phyloP scores from a whole-genome alignment of 208 protist genomes.

The Leishmania martiniquensis region DNA sequence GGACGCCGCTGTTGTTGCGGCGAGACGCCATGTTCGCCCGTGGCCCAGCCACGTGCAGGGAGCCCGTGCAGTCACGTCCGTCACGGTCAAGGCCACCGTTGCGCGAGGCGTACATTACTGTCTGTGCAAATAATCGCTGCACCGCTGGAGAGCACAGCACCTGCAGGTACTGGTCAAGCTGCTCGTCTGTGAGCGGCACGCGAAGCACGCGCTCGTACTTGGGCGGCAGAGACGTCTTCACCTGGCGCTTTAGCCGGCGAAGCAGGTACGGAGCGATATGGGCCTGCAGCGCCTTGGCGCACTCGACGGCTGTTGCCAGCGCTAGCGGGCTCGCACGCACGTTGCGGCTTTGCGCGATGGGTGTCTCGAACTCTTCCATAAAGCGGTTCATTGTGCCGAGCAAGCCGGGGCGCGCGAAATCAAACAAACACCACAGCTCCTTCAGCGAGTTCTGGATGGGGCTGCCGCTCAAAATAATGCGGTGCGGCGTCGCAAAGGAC shows the following conservation, averaged over 20 bases:
- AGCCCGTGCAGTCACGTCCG: slow-evolving; percentile 57
- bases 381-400: slow-evolving; percentile 89
- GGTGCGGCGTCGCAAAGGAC: slow-evolving; percentile 92
- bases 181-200: slow-evolving; percentile 93
- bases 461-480: slow-evolving; percentile 96
- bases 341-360: slow-evolving; percentile 92
- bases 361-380: slow-evolving; percentile 79
- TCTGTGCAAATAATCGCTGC: slow-evolving; percentile 58
- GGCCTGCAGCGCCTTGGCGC: slow-evolving; percentile 91
- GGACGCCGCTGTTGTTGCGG: slow-evolving; percentile 39
- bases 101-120: slow-evolving; percentile 30
- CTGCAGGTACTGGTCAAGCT: slow-evolving; percentile 92
- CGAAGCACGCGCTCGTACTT: slow-evolving; percentile 98
- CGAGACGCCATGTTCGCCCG: slow-evolving; percentile 51
- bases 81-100: slow-evolving; percentile 56
- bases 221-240: slow-evolving; percentile 87
- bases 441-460: slow-evolving; percentile 99
- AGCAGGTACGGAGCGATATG: slow-evolving; percentile 97
- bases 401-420: slow-evolving; percentile 98
- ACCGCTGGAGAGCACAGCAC: slow-evolving; percentile 84
- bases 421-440: slow-evolving; percentile 99
- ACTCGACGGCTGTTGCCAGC: slow-evolving; percentile 95
- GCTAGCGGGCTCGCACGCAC: slow-evolving; percentile 86
- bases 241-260: slow-evolving; percentile 95
- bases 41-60: slow-evolving; percentile 60